These are phyloP conservation scores for Chalciporus pseudorubinellus DNA, from an alignment of 768 basidiomycete species.

Conservation along the genomic window DNA sequence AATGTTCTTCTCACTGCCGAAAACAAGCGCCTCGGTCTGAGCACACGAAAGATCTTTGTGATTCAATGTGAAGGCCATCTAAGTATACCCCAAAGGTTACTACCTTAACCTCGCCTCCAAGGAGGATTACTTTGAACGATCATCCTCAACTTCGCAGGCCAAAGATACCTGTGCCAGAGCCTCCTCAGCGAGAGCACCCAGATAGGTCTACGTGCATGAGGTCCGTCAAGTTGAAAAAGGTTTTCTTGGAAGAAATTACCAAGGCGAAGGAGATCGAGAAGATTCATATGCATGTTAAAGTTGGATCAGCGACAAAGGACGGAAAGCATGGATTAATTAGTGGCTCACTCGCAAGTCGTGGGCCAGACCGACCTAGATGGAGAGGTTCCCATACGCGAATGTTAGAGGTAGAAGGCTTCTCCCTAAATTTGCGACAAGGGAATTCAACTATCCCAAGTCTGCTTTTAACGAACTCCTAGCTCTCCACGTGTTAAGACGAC, in stretches of 20 bases:
- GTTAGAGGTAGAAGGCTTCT: conserved; percentile 9
- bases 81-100: conserved; percentile 5
- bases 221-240: conserved; percentile 17
- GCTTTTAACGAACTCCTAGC: background rate
- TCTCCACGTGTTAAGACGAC: too few species aligned
- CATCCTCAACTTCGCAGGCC: background rate
- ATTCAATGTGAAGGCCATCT: conserved; percentile 1
- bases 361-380: background rate
- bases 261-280: conserved; percentile 17
- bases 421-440: background rate
- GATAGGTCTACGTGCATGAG: conserved; percentile 18
- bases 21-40: conserved; percentile 6
- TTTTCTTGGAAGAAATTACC: conserved; percentile 22
- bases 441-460: background rate
- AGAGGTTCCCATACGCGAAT: background rate
- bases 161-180: conserved; percentile 1
- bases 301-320: conserved; percentile 7
- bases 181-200: conserved; percentile 16
- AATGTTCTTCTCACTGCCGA: conserved; percentile 4
- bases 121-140: background rate
- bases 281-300: conserved; percentile 10
- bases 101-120: background rate
- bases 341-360: background rate
- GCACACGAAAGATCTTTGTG: conserved; percentile 22
- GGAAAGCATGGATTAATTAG: background rate